Evolutionary conservation across 2,329 filamentous ascomycete genomes (phyloP).

Genomic region (Alternaria viburni): DNA sequence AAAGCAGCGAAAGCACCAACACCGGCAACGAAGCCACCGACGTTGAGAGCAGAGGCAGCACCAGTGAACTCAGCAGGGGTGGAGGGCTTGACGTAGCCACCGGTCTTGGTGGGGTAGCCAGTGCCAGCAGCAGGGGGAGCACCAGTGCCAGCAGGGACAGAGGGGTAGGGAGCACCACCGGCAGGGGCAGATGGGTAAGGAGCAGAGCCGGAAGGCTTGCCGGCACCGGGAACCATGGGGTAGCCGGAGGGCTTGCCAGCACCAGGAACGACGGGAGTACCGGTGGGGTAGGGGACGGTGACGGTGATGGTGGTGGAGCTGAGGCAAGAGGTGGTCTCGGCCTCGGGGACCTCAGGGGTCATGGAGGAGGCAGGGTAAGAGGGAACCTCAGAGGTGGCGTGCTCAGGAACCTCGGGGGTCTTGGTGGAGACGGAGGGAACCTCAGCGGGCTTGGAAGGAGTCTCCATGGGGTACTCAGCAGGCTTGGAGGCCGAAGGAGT

Average conservation of each 20-base stretch:
- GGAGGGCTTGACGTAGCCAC: constrained; percentile 40
- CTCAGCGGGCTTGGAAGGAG: constrained; percentile 10
- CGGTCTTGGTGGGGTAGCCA: constrained; percentile 40
- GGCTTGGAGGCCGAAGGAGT: constrained; percentile 8
- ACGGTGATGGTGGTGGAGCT: constrained; percentile 53
- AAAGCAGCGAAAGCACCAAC: constrained; percentile 51
- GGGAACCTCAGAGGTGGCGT: constrained; percentile 11
- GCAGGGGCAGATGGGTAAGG: constrained; percentile 17
- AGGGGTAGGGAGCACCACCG: constrained; percentile 18
- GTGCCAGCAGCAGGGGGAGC: constrained; percentile 27
- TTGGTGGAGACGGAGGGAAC: constrained; percentile 3
- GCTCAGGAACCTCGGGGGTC: constrained; percentile 15
- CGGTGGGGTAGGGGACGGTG: constrained; percentile 51
- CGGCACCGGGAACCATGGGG: constrained; percentile 12
- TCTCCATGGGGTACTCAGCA: constrained; percentile 1
- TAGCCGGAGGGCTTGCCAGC: constrained; percentile 38
- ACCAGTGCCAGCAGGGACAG: constrained; percentile 17
- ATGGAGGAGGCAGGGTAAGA: constrained; percentile 1
- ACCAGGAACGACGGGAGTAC: constrained; percentile 21
- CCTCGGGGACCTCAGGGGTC: constrained; percentile 14
- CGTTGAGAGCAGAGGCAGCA: constrained; percentile 46
- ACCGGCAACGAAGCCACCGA: constrained; percentile 48
- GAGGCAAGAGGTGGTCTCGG: constrained; percentile 39
- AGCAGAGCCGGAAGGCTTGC: constrained; percentile 12
- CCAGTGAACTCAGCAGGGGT: constrained; percentile 46